Percentiles rank a stretch among this genome's conserved stretches.
phyloP scores from a whole-genome alignment of 2,329 filamentous ascomycete genomes.

The Fusarium miscanthi region DNA sequence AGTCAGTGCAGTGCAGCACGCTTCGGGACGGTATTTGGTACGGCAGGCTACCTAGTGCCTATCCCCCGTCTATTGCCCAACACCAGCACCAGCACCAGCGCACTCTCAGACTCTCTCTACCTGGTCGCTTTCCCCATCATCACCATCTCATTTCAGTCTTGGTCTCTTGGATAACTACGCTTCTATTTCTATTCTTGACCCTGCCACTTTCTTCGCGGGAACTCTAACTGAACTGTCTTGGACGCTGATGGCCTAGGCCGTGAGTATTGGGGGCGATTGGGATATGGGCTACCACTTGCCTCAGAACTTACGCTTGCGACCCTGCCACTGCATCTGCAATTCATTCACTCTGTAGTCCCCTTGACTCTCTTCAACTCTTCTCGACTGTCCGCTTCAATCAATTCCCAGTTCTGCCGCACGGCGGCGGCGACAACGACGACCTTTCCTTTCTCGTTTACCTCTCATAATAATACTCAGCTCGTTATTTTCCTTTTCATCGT shows the following conservation, averaged over 20 bases:
- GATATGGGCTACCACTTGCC: slow-evolving; percentile 52
- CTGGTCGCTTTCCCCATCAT: slow-evolving; percentile 30
- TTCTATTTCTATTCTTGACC: slow-evolving; percentile 33
- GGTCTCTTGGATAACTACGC: slow-evolving; percentile 22
- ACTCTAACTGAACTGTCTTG: slow-evolving; percentile 13
- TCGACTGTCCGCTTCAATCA: slow-evolving; percentile 32
- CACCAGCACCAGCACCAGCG: background rate
- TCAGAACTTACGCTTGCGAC: slow-evolving; percentile 48
- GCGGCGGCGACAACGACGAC: slow-evolving; percentile 25
- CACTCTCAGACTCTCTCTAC: slow-evolving; percentile 3
- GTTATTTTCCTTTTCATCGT: slow-evolving; percentile 9
- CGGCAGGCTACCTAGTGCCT: background rate
- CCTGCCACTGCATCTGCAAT: slow-evolving; percentile 39
- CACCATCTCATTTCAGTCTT: slow-evolving; percentile 37
- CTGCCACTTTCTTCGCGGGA: slow-evolving; percentile 20
- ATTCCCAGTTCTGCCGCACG: slow-evolving; percentile 31
- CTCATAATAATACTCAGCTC: slow-evolving; percentile 14
- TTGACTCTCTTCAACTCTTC: slow-evolving; percentile 34
- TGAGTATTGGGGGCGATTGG: slow-evolving; percentile 53
- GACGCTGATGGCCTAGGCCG: slow-evolving; percentile 51
- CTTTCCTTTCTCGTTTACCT: background rate
- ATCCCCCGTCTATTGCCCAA: background rate
- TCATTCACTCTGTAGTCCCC: slow-evolving; percentile 39
- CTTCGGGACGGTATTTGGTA: slow-evolving; percentile 25
- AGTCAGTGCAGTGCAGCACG: slow-evolving; percentile 3